Percentiles rank a stretch among this genome's conserved stretches.
Conservation (phyloP, 352 stramenopile genomes). For the Globisporangium spiculum region DNA sequence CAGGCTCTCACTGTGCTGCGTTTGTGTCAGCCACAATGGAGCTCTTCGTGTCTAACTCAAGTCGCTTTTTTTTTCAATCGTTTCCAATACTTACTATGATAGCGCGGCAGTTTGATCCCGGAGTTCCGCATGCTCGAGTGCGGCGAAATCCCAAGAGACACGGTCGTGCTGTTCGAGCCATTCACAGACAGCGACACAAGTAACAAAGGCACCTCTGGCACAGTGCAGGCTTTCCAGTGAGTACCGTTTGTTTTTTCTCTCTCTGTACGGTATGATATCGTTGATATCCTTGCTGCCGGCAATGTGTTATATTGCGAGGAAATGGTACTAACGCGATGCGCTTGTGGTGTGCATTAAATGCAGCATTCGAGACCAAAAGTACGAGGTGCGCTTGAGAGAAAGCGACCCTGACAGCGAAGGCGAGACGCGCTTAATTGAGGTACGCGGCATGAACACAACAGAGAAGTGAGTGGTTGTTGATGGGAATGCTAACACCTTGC, state of each 20-base stretch:
- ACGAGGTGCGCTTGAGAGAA: conserved; percentile 14
- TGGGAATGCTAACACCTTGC: background rate
- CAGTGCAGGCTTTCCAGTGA: conserved; percentile 39
- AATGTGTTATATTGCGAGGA: background rate
- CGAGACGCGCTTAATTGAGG: conserved; percentile 6
- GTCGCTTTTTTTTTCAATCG: background rate
- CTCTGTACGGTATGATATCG: background rate
- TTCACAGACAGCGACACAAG: background rate
- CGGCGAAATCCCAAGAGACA: conserved; percentile 58
- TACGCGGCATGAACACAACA: background rate
- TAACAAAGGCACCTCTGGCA: conserved; percentile 9
- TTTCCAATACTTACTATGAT: background rate
- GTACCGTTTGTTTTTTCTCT: background rate
- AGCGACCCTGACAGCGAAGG: background rate
- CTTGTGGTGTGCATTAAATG: conserved; percentile 1
- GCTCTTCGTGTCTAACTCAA: background rate
- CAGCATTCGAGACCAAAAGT: conserved; percentile 23
- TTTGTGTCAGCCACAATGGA: background rate
- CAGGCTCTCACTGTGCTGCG: background rate
- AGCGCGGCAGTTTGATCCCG: conserved; percentile 56
- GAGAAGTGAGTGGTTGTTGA: background rate
- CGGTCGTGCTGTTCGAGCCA: conserved; percentile 32
- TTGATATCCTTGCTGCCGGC: background rate
- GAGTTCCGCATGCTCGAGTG: conserved; percentile 70
- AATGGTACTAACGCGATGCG: background rate